Evolutionary conservation across 176 grass and related monocot species (phyloP).

Genomic region (Carex pumila): DNA sequence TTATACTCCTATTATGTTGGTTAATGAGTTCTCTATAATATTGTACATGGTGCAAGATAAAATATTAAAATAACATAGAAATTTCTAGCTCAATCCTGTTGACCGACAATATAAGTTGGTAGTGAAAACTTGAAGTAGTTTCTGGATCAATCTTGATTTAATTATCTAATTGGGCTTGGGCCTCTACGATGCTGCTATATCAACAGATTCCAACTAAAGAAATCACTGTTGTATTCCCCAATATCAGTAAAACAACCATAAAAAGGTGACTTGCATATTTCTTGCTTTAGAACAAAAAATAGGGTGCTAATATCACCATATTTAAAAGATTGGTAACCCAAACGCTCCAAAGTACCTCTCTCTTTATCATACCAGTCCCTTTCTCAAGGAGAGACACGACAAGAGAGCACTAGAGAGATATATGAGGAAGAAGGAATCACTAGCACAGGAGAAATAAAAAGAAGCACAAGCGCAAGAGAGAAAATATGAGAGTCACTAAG

Average conservation of each 20-base stretch:
- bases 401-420: not conserved
- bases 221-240: not conserved
- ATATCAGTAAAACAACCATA: not conserved
- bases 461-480: not conserved
- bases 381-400: not conserved
- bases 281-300: not conserved
- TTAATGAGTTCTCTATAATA: no score
- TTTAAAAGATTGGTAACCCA: not conserved
- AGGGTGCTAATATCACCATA: not conserved
- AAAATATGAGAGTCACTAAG: not conserved
- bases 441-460: not conserved
- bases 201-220: not conserved
- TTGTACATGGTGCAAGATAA: no score
- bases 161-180: no score
- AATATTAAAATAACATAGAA: no score
- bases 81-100: no score
- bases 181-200: no score
- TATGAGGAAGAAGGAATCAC: not conserved
- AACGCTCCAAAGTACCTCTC: not conserved
- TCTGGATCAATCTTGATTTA: no score
- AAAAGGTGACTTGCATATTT: not conserved
- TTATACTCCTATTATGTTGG: no score
- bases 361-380: not conserved
- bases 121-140: no score
- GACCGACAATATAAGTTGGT: no score